Conservation (phyloP, 108 stramenopile genomes). For the Skeletonema menzelii region DNA sequence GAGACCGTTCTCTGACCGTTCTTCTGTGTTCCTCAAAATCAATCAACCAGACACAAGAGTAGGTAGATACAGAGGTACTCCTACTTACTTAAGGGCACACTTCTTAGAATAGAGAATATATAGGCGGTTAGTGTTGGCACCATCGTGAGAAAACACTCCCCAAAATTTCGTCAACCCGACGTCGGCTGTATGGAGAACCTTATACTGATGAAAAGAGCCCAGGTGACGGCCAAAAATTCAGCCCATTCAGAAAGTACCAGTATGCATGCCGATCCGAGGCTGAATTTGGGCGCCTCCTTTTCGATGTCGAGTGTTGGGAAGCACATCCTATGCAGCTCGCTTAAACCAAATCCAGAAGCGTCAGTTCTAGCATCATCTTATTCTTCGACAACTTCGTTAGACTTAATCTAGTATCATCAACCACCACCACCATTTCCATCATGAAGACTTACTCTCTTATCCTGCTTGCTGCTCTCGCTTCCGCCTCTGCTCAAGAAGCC, state of each 20-base stretch:
- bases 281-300: too few relatives aligned
- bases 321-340: too few relatives aligned
- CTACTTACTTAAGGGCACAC: too few relatives aligned
- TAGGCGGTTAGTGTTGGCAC: background rate
- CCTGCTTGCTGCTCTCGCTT: background rate
- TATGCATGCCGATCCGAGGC: background rate
- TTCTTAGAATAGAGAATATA: too few relatives aligned
- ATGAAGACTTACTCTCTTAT: background rate
- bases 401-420: background rate
- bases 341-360: background rate
- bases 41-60: too few relatives aligned
- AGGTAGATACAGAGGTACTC: too few relatives aligned
- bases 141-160: background rate
- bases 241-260: background rate
- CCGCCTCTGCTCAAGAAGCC: background rate
- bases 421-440: background rate
- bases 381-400: background rate
- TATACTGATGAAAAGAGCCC: background rate
- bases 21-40: too few relatives aligned
- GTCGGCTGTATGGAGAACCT: too few relatives aligned
- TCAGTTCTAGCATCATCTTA: too few relatives aligned
- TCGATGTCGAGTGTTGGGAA: too few relatives aligned
- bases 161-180: background rate
- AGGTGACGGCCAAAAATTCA: background rate
- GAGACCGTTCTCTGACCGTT: too few relatives aligned